These are phyloP conservation scores for Termitomyces sp. DNA, from an alignment of 768 basidiomycete genomes.

Conservation along the genomic window DNA sequence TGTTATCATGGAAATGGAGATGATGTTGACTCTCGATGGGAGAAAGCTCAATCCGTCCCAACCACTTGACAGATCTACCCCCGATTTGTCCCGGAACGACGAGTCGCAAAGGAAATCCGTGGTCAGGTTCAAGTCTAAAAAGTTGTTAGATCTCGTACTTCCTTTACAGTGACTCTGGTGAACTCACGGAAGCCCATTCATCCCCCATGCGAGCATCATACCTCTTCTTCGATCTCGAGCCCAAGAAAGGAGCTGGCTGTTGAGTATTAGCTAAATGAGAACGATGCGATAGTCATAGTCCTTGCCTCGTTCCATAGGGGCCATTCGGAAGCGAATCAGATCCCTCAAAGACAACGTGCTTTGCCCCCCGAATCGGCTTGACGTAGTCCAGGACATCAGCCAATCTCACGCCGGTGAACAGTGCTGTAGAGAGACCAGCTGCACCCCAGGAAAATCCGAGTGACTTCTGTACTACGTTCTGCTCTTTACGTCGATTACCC, in stretches of 20 bases:
- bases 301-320: conserved; percentile 51
- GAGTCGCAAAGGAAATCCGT: conserved; percentile 62
- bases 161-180: not conserved
- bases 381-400: conserved; percentile 47
- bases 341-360: conserved; percentile 58
- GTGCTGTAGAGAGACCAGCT: conserved; percentile 45
- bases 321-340: conserved; percentile 53
- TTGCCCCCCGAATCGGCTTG: conserved; percentile 27
- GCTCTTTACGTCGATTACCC: conserved; percentile 58
- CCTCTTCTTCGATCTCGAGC: conserved; percentile 39
- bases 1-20: conserved; percentile 47
- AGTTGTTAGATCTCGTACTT: not conserved
- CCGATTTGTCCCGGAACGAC: conserved; percentile 62
- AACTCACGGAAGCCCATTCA: conserved; percentile 47
- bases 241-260: conserved; percentile 29
- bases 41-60: conserved; percentile 48
- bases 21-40: conserved; percentile 48
- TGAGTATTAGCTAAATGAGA: not conserved
- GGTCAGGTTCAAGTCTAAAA: conserved; percentile 46
- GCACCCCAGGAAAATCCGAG: conserved; percentile 56
- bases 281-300: not conserved
- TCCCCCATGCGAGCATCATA: conserved; percentile 50
- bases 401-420: conserved; percentile 58
- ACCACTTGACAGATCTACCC: conserved; percentile 58
- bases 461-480: conserved; percentile 53